phyloP scores from a whole-genome alignment of 2,329 filamentous ascomycete species.

The Fusarium sp. region DNA sequence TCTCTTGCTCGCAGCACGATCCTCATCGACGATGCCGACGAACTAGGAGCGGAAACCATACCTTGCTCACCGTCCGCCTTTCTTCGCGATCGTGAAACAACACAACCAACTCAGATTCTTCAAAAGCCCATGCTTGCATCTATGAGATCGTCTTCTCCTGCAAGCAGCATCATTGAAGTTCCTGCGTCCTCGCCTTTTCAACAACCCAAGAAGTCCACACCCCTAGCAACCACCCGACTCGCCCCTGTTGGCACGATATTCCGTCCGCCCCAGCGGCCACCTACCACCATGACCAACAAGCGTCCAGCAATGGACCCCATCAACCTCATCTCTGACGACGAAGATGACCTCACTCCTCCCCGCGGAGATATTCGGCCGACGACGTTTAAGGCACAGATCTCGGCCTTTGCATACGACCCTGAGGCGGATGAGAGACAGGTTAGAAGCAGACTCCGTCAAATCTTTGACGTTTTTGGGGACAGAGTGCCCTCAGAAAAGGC shows the following conservation, averaged over 20 bases:
- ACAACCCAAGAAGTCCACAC: constrained; percentile 46
- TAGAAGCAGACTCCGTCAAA: constrained; percentile 49
- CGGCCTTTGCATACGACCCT: constrained; percentile 61
- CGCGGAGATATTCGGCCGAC: constrained; percentile 74
- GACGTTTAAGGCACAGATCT: constrained; percentile 58
- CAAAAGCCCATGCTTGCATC: constrained; percentile 52
- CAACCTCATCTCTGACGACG: constrained; percentile 64
- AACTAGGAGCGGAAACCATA: constrained; percentile 59
- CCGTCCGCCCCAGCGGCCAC: constrained; percentile 58
- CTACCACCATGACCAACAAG: constrained; percentile 47
- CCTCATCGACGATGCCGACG: constrained; percentile 56
- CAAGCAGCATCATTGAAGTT: constrained; percentile 75
- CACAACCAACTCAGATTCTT: constrained; percentile 62
- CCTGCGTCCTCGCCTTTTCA: constrained; percentile 87
- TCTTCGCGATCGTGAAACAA: constrained; percentile 48
- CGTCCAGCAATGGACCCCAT: constrained; percentile 56
- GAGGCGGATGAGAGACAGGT: constrained; percentile 54
- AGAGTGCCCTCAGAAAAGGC: constrained; percentile 47
- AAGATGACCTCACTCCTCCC: constrained; percentile 58
- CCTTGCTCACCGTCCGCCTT: constrained; percentile 57
- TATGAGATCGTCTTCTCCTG: constrained; percentile 56
- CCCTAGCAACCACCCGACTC: constrained; percentile 70
- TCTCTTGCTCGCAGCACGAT: constrained; percentile 41
- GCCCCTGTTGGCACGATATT: constrained; percentile 82
- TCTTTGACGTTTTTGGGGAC: constrained; percentile 51